Conservation (phyloP, 1,284 basidiomycete genomes). For the Cryptococcus floricola region DNA sequence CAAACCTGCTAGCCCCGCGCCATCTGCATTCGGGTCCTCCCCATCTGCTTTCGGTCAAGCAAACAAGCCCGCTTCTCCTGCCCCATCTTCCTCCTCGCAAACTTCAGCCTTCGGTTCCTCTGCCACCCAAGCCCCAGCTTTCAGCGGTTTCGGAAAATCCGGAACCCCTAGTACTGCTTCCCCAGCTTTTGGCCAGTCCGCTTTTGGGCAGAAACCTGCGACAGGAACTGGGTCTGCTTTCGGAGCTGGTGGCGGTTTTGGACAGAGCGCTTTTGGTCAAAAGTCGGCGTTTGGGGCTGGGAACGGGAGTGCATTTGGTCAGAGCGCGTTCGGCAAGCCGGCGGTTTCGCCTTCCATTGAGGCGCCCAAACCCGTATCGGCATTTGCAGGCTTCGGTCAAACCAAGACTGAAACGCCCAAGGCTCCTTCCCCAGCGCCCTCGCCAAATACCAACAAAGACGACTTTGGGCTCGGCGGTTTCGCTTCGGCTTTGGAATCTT, state of each 20-base stretch:
- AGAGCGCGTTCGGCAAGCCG: constrained; percentile 11
- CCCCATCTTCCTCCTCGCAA: neutral
- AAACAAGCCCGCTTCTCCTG: neutral
- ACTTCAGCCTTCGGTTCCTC: constrained; percentile 21
- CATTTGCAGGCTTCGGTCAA: constrained; percentile 8
- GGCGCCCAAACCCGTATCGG: neutral
- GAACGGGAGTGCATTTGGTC: constrained; percentile 12
- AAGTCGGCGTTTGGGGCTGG: constrained; percentile 9
- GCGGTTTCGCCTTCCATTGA: neutral
- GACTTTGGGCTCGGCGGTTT: constrained; percentile 40
- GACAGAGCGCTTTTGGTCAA: constrained; percentile 13
- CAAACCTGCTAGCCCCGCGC: constrained; percentile 15
- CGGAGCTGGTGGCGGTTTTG: constrained; percentile 6
- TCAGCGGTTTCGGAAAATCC: constrained; percentile 4
- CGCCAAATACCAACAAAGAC: constrained; percentile 7
- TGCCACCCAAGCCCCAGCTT: constrained; percentile 5
- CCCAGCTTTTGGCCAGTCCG: constrained; percentile 6
- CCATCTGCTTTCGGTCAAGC: constrained; percentile 8
- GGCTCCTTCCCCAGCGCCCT: neutral
- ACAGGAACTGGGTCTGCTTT: constrained; percentile 9
- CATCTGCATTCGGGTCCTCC: constrained; percentile 17
- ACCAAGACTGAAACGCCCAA: neutral
- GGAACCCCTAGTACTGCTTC: neutral
- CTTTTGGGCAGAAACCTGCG: constrained; percentile 5
- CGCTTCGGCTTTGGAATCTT: constrained; percentile 25